Evolutionary conservation across 2,329 filamentous ascomycete genomes (phyloP), one percentile per base, ranked within the genome.

Genomic region (Phialophora verrucosa): DNA sequence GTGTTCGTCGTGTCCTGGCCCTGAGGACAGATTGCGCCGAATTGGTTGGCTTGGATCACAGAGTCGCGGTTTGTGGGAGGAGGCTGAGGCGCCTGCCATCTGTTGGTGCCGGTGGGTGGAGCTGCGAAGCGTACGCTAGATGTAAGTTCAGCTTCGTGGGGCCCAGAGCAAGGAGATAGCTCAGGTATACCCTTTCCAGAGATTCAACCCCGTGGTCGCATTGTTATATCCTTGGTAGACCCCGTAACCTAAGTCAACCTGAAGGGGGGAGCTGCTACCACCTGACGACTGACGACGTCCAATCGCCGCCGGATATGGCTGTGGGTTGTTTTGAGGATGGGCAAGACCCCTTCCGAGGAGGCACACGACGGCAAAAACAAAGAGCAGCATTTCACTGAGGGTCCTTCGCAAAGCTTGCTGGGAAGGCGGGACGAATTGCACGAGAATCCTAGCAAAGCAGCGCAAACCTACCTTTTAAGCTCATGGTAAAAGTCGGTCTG

Each of bases 161-260:
- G 10, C n/a, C 27, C 11, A 7, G 12, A 44, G 44, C 54, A 32
- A 10, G 23, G 23, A 5, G 64, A 49, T 44, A 54, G 67, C 65
- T 50, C 71, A 71, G 31, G 44, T 66, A 55, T 75, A 81, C 82
- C 83, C 81, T 73, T 78, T 81, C 75, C 78, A 84, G 31, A 78
- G 73, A 64, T 84, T 83, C 10, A 83, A 58, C 1, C 76, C 75
- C 10, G 74, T 78, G 0, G 76, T 75, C 4, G 73, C 23, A 66
- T 83, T 77, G 49, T 78, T 75, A 38, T 73, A 75, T 10, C 83
- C 83, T 66, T 80, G 73, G 67, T 85, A 85, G 23, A 75, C 74
- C 8, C 77, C 77, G 64, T 85, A 85, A 8, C 78, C 82, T 0
- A 84, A 71, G 68, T 84, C 78, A 25, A 83, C 80, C 11, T 72